phyloP scores from a whole-genome alignment of 371 early-diverging fungal species.

The Amoeboaphelidium protococcarum region DNA sequence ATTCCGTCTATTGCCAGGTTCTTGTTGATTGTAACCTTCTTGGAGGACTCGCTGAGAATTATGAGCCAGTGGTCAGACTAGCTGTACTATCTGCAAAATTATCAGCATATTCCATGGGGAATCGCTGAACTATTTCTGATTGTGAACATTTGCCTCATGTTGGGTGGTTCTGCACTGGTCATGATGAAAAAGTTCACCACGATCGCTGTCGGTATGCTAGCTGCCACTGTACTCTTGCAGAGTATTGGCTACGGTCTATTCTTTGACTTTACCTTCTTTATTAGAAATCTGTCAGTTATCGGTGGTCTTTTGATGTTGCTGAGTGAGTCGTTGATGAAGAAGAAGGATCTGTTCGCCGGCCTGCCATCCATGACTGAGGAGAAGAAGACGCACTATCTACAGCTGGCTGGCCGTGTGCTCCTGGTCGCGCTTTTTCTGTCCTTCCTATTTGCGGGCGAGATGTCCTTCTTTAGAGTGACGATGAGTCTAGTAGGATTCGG shows the following conservation, averaged over 20 bases:
- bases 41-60: constrained; percentile 76
- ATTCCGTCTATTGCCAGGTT: constrained; percentile 67
- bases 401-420: constrained; percentile 68
- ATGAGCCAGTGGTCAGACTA: constrained; percentile 65
- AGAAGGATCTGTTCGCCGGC: constrained; percentile 53
- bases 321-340: constrained; percentile 23
- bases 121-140: constrained; percentile 54
- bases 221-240: constrained; percentile 51
- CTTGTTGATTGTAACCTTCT: constrained; percentile 75
- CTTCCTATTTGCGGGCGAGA: constrained; percentile 58
- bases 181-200: constrained; percentile 47
- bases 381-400: constrained; percentile 53
- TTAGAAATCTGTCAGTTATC: constrained; percentile 67
- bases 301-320: constrained; percentile 84
- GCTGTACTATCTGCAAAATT: constrained; percentile 40
- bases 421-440: constrained; percentile 60
- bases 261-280: constrained; percentile 60
- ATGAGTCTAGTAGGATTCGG: constrained; percentile 45
- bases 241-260: constrained; percentile 74
- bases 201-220: constrained; percentile 47
- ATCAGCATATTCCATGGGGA: constrained; percentile 45
- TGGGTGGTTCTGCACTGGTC: constrained; percentile 40
- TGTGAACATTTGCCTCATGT: constrained; percentile 49
- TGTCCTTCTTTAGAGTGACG: constrained; percentile 33
- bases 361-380: constrained; percentile 52